Base-by-base conservation (phyloP, 139 green algal species). In the Ettlia oleoabundans region DNA sequence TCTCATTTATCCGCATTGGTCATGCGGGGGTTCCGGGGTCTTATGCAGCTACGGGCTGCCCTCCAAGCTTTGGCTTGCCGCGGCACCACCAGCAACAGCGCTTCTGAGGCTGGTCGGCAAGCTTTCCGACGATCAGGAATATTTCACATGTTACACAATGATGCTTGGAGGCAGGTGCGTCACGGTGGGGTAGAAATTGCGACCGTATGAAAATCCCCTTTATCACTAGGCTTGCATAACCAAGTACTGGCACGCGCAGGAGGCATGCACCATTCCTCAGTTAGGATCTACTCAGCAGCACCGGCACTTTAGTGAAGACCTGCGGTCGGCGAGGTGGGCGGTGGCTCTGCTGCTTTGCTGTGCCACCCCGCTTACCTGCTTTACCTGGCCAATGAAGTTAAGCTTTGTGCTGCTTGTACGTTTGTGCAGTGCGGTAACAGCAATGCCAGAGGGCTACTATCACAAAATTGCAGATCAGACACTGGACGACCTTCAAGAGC, bases 401-500 rank as follows among this genome's bases (percentile, higher is more conserved):
- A n/a, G n/a, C n/a, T n/a, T n/a, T n/a, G n/a, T n/a, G n/a, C n/a
- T n/a, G n/a, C n/a, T n/a, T n/a, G n/a, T n/a, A n/a, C n/a, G n/a
- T n/a, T n/a, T n/a, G n/a, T 68, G 62, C 62, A 68, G 5, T 22
- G 32, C 30, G 9, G 64, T 33, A 43, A 13, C 30, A 43, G 64
- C 24, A 68, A 53, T 81, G 4, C 76, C 70, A 32, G 92, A 94
- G 64, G 24, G 83, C 7, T 64, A 91, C 7, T 96, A 89, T 51
- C 90, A 96, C 79, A 51, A 86, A 1, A 28, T 87, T 6, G 88
- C 91, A 35, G 92, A 95, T 68, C 30, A 79, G 3, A 79, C 81
- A 3, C 76, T 96, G 51, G 89, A 95, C 9, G 35, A 76, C 7
- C 58, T 96, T 77, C 84, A 87, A 26, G 92, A 95, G 9, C 84